Percentiles rank a stretch among this genome's conserved stretches.
These are phyloP conservation scores for Nicotiana noctiflora DNA, from an alignment of 257 asterid species.

Conservation along the genomic window DNA sequence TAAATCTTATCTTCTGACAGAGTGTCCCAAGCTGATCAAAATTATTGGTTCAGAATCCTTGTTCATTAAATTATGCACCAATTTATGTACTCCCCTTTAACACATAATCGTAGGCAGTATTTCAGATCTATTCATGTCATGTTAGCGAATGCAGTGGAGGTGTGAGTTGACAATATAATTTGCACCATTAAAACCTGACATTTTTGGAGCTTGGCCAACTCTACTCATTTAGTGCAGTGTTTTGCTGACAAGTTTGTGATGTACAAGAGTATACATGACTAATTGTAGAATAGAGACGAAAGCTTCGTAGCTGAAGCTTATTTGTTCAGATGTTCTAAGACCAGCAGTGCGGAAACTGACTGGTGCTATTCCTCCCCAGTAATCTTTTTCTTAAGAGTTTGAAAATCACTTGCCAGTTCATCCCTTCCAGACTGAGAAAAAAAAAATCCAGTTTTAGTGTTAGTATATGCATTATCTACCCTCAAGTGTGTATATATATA, in stretches of 20 bases:
- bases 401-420: slow-evolving; percentile 5
- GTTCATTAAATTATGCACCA: neutral
- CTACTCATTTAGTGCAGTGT: neutral
- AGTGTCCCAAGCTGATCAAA: too few relatives aligned
- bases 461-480: neutral
- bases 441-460: neutral
- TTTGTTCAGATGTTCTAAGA: neutral
- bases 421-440: slow-evolving; percentile 10
- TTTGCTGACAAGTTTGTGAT: neutral
- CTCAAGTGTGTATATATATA: neutral
- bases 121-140: neutral
- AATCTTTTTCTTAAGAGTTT: slow-evolving; percentile 13
- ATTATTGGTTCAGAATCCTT: neutral
- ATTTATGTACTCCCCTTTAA: neutral
- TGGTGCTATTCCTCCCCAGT: slow-evolving; percentile 14
- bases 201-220: neutral
- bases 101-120: neutral
- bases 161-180: neutral
- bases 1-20: neutral
- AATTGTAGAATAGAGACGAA: neutral
- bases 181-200: neutral
- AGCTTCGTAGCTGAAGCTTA: neutral
- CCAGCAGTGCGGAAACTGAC: neutral
- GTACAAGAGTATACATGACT: neutral
- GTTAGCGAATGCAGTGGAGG: neutral